These are phyloP conservation scores for Calonectria montana DNA, from an alignment of 2,329 filamentous ascomycete species.

Conservation along the genomic window DNA sequence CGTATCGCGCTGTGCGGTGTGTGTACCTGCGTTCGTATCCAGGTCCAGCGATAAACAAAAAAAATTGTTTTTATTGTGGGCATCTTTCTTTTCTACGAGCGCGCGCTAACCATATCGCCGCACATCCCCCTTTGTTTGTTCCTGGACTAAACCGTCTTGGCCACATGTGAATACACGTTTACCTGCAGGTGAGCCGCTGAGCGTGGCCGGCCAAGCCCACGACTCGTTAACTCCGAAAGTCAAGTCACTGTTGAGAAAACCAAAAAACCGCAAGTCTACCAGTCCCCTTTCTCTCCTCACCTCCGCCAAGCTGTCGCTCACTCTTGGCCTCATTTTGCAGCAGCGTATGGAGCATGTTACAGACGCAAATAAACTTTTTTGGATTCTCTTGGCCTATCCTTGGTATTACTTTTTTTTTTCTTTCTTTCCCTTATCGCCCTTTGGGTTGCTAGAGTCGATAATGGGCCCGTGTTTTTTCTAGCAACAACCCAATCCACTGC, in stretches of 20 bases:
- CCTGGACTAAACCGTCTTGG: conserved; percentile 10
- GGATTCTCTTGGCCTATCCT: neutral
- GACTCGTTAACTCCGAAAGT: neutral
- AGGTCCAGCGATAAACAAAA: neutral
- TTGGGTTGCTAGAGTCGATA: neutral
- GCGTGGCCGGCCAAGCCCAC: neutral
- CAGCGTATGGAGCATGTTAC: no score
- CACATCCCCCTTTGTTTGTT: conserved; percentile 2
- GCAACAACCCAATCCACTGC: no score
- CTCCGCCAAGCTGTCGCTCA: neutral
- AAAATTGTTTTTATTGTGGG: conserved; percentile 1
- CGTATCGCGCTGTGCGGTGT: neutral
- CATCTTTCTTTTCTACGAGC: neutral
- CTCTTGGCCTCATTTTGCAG: conserved; percentile 7
- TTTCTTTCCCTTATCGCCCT: neutral
- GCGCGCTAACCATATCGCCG: conserved; percentile 2
- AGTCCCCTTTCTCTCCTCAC: neutral
- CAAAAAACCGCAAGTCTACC: neutral
- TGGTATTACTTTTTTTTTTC: neutral
- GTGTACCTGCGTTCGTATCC: neutral
- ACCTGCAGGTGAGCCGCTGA: neutral
- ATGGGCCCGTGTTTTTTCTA: neutral
- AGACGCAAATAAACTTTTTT: neutral
- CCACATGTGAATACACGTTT: neutral
- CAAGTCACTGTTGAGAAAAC: neutral